Evolutionary conservation across 2,329 filamentous ascomycete species (phyloP), one percentile per base, ranked within the genome.

Genomic region (Colletotrichum viniferum): DNA sequence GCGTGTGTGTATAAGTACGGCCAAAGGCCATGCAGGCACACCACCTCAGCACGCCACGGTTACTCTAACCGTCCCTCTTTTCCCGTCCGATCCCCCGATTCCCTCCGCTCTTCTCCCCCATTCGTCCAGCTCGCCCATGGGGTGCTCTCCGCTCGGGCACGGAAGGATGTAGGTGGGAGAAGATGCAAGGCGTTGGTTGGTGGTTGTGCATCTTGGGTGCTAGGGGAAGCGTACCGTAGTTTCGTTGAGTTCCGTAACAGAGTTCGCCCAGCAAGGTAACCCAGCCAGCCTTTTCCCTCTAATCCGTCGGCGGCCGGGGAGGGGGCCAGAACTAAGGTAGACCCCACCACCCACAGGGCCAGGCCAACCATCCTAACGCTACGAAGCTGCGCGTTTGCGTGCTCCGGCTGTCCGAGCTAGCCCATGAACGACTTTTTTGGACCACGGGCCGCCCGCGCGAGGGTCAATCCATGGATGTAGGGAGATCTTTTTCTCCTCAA

Each of bases 51-150:
- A 38, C 52, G 58, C 65, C 28, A 52, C 26, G 58, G 28, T 36
- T n/a, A 38, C 32, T 43, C 64, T 38, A 58, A 30, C 30, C 64
- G 65, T 30, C 16, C 63, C 69, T 61, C 30, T 36, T 48, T 66
- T 36, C 56, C 55, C 63, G 58, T 73, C 73, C 63, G 73, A 69
- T 66, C 64, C 73, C 69, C 73, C 69, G 69, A 64, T 58, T 63
- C 64, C 63, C 69, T 68, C 73, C 69, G 73, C 66, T 58, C 43
- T 38, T n/a, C 73, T 72, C 34, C 67, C 56, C 48, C 56, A 52
- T 69, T 69, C 55, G 56, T 55, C 55, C 38, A 34, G 38, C 21
- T 52, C 32, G 9, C 48, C 65, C 43, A 68, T 26, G 58, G 18
- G 36, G 56, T 16, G 36, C 56, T 52, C 55, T 34, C 67, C 56